phyloP scores from a whole-genome alignment of 139 green algal genomes.

The Chlorella vulgaris region DNA sequence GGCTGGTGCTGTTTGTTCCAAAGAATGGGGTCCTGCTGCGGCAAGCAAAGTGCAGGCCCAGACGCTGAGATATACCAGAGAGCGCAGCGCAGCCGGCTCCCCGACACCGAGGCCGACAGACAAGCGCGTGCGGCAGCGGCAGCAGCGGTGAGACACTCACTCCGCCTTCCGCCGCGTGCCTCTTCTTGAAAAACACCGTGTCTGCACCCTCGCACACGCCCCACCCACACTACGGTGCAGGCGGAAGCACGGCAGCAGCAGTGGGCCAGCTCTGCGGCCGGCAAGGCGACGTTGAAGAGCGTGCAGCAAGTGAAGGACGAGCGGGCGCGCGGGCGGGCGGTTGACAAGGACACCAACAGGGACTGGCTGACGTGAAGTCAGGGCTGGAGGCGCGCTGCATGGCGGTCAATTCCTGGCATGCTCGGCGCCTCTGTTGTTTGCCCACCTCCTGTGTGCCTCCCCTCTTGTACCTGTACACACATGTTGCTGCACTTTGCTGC shows the following conservation, averaged over 20 bases:
- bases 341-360: neutral
- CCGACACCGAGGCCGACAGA: conserved; percentile 38
- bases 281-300: conserved; percentile 34
- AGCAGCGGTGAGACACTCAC: conserved; percentile 25
- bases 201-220: too few relatives aligned
- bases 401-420: too few relatives aligned
- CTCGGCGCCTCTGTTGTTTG: too few relatives aligned
- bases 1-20: too few relatives aligned
- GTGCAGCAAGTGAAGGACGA: conserved; percentile 36
- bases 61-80: conserved; percentile 26
- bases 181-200: neutral
- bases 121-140: conserved; percentile 23
- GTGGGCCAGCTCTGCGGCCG: conserved; percentile 32
- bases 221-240: too few relatives aligned
- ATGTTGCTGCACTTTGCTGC: neutral
- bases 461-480: too few relatives aligned
- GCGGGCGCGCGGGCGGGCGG: neutral
- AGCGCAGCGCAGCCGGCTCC: conserved; percentile 17
- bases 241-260: conserved; percentile 26
- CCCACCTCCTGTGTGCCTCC: too few relatives aligned
- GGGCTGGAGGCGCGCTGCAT: neutral
- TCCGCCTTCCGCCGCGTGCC: neutral
- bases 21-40: conserved; percentile 42
- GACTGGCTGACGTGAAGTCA: conserved; percentile 34
- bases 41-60: conserved; percentile 32